Evolutionary conservation across 2,329 filamentous ascomycete genomes (phyloP), one percentile per base, ranked within the genome.

Genomic region (Fusarium bactridioides): DNA sequence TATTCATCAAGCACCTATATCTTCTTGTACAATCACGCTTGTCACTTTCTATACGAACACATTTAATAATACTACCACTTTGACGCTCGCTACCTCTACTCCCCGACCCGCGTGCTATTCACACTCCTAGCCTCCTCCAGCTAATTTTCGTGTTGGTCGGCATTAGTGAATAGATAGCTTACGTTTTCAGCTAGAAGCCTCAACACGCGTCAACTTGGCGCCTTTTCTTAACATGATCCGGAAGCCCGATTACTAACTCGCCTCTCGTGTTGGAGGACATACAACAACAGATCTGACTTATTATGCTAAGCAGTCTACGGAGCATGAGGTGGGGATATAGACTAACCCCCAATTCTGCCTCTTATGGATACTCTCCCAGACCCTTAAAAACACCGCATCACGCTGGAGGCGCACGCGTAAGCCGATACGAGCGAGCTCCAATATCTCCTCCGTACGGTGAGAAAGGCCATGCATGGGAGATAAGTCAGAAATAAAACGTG

Each of bases 321-420:
- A 33, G 31, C 31, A 44, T 50, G n/a, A 41, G 45, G 60, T 57
- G 61, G 66, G 41, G 60, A 45, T 29, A 18, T 18, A 44, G 41
- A 44, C 41, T 44, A 50, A 16, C 45, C 54, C 45, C 59, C 50
- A 53, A 51, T 21, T 70, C 66, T 43, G 66, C 61, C 60, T 43
- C 55, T 33, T 47, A 57, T 61, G 50, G 61, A 48, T 51, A 54
- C 50, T 43, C 19, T 48, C 45, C 33, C 37, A 43, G 48, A 38
- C 38, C 40, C 40, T 51, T 35, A 40, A 53, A 31, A 61, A 68
- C 56, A 44, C 40, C 56, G 56, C 64, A 68, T 56, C 59, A 33
- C 27, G 37, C 41, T 61, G 31, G n/a, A 41, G 41, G 40, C 27
- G 67, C 70, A 76, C 74, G 67, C 74, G 74, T 76, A 72, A 76